These are phyloP conservation scores for Pyrus betulifolia DNA, from an alignment of 306 rosid species.

Conservation along the genomic window DNA sequence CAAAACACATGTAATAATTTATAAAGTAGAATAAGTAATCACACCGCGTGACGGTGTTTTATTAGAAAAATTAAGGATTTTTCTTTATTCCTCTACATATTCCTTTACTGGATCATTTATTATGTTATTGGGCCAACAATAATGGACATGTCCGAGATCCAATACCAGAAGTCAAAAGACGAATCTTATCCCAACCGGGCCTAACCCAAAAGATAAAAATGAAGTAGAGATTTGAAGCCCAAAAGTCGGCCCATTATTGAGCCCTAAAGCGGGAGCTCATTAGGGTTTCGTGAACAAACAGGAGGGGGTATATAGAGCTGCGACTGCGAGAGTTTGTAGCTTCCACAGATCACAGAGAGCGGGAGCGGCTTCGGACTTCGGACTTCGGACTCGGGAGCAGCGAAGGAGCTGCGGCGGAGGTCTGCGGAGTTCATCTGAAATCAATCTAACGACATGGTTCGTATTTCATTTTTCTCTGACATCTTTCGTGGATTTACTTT, in stretches of 20 bases:
- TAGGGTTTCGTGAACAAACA: background rate
- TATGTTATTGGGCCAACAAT: background rate
- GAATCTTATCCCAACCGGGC: background rate
- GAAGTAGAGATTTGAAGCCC: background rate
- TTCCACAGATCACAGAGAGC: background rate
- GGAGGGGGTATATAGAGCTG: background rate
- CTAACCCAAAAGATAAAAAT: background rate
- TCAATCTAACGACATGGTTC: background rate
- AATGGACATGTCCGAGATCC: too few relatives aligned
- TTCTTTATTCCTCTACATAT: too few relatives aligned
- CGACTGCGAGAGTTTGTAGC: background rate
- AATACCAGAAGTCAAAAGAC: too few relatives aligned
- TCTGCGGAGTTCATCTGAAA: background rate
- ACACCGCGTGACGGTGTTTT: too few relatives aligned
- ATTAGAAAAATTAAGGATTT: too few relatives aligned
- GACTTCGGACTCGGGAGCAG: background rate
- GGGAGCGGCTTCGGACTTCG: constrained; percentile 10
- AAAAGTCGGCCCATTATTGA: background rate
- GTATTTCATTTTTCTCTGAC: background rate
- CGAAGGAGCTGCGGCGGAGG: background rate
- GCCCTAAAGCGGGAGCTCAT: background rate
- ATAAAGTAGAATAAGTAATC: too few relatives aligned
- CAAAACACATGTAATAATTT: too few relatives aligned
- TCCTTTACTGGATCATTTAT: background rate
- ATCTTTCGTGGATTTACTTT: background rate